phyloP scores from a whole-genome alignment of 2,329 filamentous ascomycete species.

The Sporothrix sp. region DNA sequence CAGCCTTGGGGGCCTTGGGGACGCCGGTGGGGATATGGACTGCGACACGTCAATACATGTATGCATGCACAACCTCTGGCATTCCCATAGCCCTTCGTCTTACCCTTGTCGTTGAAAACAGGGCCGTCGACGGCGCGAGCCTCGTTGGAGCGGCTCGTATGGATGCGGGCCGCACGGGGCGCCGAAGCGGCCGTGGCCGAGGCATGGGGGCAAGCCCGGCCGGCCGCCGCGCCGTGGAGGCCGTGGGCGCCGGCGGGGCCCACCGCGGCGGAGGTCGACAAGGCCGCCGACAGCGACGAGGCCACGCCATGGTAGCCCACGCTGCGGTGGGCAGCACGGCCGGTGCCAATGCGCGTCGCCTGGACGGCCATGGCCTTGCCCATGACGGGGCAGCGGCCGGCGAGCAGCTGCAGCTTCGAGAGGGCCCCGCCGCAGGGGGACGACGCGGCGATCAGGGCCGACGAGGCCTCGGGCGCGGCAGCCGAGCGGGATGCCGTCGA shows the following conservation, averaged over 20 bases:
- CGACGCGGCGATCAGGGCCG: constrained; percentile 23
- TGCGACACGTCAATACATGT: constrained; percentile 16
- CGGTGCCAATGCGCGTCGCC: constrained; percentile 43
- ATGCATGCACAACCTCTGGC: too few relatives aligned
- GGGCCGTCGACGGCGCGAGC: constrained; percentile 64
- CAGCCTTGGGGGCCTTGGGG: constrained; percentile 13
- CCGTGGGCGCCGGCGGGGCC: background rate
- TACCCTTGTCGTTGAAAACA: constrained; percentile 43
- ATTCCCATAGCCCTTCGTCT: too few relatives aligned
- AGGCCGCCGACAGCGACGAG: constrained; percentile 15
- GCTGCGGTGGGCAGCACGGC: constrained; percentile 17
- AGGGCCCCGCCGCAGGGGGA: constrained; percentile 83
- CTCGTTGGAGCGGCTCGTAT: constrained; percentile 68
- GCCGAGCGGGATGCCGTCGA: constrained; percentile 56
- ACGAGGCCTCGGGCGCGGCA: constrained; percentile 18
- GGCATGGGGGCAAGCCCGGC: constrained; percentile 39
- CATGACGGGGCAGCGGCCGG: constrained; percentile 95
- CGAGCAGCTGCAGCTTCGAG: constrained; percentile 91
- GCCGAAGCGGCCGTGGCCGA: constrained; percentile 32
- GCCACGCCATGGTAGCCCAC: constrained; percentile 16
- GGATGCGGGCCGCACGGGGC: constrained; percentile 50
- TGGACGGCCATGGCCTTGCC: constrained; percentile 92
- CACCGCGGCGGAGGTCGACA: constrained; percentile 12
- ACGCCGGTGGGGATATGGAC: constrained; percentile 27
- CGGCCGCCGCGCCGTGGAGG: constrained; percentile 25